These are phyloP conservation scores for Kwoniella botswanensis DNA, from an alignment of 768 basidiomycete species.

Conservation along the genomic window DNA sequence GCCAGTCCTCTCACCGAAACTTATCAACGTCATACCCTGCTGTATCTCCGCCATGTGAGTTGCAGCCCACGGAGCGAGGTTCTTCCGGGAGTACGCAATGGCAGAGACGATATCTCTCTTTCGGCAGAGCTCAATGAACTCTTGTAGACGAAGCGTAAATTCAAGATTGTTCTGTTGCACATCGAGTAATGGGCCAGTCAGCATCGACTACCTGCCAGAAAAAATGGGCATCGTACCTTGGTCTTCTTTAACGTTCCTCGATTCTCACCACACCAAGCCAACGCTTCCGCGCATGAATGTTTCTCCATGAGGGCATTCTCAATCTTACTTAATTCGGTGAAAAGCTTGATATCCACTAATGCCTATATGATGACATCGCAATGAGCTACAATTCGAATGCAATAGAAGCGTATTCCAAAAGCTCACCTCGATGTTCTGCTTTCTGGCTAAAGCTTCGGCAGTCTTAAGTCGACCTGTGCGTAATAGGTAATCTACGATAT, in stretches of 20 bases:
- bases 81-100: conserved; percentile 79
- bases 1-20: conserved; percentile 68
- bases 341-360: conserved; percentile 88
- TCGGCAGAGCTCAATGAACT: conserved; percentile 90
- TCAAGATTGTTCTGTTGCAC: conserved; percentile 81
- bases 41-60: conserved; percentile 78
- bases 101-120: conserved; percentile 71
- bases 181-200: background rate
- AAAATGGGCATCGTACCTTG: conserved; percentile 65
- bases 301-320: conserved; percentile 75
- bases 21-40: conserved; percentile 76
- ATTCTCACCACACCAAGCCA: conserved; percentile 97
- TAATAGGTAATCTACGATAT: conserved; percentile 91
- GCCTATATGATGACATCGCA: conserved; percentile 61
- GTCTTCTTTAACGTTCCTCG: conserved; percentile 87
- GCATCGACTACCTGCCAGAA: background rate
- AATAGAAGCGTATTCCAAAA: background rate
- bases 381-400: background rate
- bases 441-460: conserved; percentile 74
- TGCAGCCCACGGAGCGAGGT: conserved; percentile 76
- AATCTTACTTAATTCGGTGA: conserved; percentile 84
- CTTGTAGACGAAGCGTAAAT: conserved; percentile 92
- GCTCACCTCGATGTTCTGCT: conserved; percentile 78
- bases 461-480: conserved; percentile 77
- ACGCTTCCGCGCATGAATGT: conserved; percentile 79